A percentile compares a stretch with the other conserved stretches of the same genome.
Conservation (phyloP, 2,329 filamentous ascomycete species). For the Drechslerella dactyloides region DNA sequence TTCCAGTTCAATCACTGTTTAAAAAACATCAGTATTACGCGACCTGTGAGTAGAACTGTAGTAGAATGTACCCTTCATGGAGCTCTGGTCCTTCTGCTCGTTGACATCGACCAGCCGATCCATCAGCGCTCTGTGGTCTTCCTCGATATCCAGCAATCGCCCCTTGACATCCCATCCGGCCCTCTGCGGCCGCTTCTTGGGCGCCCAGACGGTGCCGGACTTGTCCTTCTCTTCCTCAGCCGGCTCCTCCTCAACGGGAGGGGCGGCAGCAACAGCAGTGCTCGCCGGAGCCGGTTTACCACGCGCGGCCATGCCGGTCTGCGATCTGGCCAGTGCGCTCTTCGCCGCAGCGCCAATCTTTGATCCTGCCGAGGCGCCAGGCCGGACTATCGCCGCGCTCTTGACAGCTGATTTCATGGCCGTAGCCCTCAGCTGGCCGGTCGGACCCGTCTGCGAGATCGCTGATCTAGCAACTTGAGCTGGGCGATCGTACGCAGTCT, state of each 20-base stretch:
- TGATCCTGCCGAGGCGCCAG: conserved; percentile 16
- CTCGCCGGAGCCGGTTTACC: conserved; percentile 10
- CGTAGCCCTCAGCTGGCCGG: conserved; percentile 10
- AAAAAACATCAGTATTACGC: conserved; percentile 17
- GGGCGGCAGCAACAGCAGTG: conserved; percentile 9
- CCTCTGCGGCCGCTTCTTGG: conserved; percentile 56
- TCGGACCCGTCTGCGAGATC: conserved; percentile 30
- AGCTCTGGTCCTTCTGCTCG: conserved; percentile 75
- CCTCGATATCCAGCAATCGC: conserved; percentile 77
- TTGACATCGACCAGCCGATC: conserved; percentile 74
- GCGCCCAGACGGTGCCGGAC: conserved; percentile 1
- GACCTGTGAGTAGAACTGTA: conserved; percentile 1
- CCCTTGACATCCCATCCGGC: conserved; percentile 80
- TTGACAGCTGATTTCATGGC: conserved; percentile 9
- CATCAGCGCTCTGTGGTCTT: conserved; percentile 64
- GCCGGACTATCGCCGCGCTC: conserved; percentile 4
- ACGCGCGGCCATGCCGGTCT: conserved; percentile 22
- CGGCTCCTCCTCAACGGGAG: conserved; percentile 15
- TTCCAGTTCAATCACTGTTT: conserved; percentile 67
- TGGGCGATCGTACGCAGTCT: conserved; percentile 31
- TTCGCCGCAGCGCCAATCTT: conserved; percentile 24
- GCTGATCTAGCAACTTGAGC: conserved; percentile 44
- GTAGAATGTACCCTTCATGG: conserved; percentile 68
- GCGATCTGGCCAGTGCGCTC: conserved; percentile 16
- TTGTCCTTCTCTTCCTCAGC: conserved; percentile 20